Evolutionary conservation across 805 yeast genomes (phyloP).

Genomic region (Saccharomycopsis oosterbeekiorum): DNA sequence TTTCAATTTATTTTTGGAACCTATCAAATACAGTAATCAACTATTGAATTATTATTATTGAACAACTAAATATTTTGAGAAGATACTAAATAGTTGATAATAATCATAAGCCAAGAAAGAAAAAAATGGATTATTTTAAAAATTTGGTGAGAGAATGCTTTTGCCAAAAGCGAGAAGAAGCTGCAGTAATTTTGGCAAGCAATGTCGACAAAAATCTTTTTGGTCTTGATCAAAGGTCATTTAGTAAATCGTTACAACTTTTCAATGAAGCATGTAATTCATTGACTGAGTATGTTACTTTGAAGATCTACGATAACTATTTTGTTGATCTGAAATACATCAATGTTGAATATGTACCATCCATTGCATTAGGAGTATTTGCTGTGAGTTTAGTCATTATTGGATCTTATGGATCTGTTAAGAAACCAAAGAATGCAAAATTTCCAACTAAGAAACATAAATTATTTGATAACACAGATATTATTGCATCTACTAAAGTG

Average conservation of each 20-base stretch:
- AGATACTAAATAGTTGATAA: background rate
- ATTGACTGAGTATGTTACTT: background rate
- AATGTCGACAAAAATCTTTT: background rate
- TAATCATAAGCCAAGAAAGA: background rate
- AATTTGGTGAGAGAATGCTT: background rate
- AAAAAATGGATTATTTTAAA: background rate
- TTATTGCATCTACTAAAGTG: constrained; percentile 18
- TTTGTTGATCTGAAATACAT: background rate
- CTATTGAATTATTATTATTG: too few species aligned
- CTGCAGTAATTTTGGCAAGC: background rate
- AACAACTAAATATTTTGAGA: too few species aligned
- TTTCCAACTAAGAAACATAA: constrained; percentile 30
- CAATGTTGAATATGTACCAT: constrained; percentile 4
- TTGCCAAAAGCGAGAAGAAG: background rate
- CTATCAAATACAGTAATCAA: too few species aligned
- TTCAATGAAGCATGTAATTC: background rate
- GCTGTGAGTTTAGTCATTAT: constrained; percentile 25
- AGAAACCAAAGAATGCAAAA: constrained; percentile 16
- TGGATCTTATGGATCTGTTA: constrained; percentile 30
- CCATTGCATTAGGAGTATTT: constrained; percentile 14
- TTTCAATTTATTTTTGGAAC: too few species aligned
- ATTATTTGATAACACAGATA: constrained; percentile 34
- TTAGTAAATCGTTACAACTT: background rate
- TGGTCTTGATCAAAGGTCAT: background rate
- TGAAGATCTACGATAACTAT: constrained; percentile 1